Conservation (phyloP, 495 filamentous ascomycete genomes). For the Aspergillus homomorphus region DNA sequence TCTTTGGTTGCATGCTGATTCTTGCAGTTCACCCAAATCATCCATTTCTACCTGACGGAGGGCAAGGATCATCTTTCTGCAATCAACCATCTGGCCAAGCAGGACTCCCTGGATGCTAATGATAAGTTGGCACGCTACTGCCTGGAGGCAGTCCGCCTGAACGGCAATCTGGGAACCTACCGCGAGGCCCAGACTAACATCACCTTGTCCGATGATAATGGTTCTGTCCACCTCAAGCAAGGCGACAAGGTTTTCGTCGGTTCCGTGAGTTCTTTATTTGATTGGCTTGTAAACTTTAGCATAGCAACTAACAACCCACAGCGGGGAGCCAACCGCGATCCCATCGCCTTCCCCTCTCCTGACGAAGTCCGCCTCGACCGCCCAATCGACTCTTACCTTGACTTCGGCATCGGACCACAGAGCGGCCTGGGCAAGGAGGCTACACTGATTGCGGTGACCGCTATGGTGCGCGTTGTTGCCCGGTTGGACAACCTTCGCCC, state of each 20-base stretch:
- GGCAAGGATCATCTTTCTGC: constrained; percentile 54
- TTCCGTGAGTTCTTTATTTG: constrained; percentile 33
- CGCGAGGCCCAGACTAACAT: constrained; percentile 42
- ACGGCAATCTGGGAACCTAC: constrained; percentile 57
- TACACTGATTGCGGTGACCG: constrained; percentile 59
- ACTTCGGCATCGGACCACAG: constrained; percentile 61
- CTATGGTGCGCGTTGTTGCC: constrained; percentile 61
- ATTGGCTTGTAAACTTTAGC: constrained; percentile 15
- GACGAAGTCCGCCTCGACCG: constrained; percentile 62
- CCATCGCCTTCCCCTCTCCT: constrained; percentile 65
- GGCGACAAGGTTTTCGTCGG: constrained; percentile 53
- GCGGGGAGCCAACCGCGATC: constrained; percentile 55
- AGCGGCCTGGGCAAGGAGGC: constrained; percentile 60
- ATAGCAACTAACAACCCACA: constrained; percentile 13
- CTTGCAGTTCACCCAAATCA: constrained; percentile 62
- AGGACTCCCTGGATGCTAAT: constrained; percentile 45
- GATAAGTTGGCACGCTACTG: constrained; percentile 48
- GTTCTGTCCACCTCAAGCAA: constrained; percentile 43
- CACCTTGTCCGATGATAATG: constrained; percentile 50
- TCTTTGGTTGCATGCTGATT: neutral
- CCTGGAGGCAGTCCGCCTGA: constrained; percentile 57
- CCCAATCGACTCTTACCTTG: constrained; percentile 64
- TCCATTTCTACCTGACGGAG: constrained; percentile 73
- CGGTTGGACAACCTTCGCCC: constrained; percentile 60
- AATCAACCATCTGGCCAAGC: constrained; percentile 53